A percentile compares a stretch with the other conserved stretches of the same genome.
Conservation (phyloP, 2,329 filamentous ascomycete genomes). For the Aspergillus sclerotialis region DNA sequence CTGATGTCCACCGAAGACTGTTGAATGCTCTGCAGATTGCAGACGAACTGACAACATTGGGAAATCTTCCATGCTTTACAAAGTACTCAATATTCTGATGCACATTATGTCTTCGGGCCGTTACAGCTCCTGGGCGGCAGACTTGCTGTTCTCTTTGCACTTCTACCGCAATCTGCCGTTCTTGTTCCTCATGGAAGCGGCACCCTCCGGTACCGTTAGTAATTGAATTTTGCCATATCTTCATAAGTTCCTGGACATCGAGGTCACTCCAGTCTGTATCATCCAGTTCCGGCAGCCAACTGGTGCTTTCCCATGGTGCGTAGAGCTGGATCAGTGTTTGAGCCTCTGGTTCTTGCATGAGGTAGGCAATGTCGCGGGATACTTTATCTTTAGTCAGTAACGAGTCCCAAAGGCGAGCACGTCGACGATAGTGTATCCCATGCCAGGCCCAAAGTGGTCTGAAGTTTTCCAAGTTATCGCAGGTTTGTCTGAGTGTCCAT, state of each 20-base stretch:
- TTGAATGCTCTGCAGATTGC: constrained; percentile 4
- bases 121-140: constrained; percentile 38
- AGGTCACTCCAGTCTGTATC: too few relatives aligned
- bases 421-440: constrained; percentile 45
- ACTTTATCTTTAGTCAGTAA: constrained; percentile 5
- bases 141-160: constrained; percentile 54
- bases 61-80: constrained; percentile 4
- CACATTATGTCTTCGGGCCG: constrained; percentile 27
- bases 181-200: constrained; percentile 59
- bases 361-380: constrained; percentile 39
- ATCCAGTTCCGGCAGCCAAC: too few relatives aligned
- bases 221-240: background rate
- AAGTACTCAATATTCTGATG: constrained; percentile 7
- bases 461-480: constrained; percentile 40
- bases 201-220: constrained; percentile 40
- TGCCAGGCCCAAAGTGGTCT: constrained; percentile 57
- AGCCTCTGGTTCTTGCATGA: constrained; percentile 51
- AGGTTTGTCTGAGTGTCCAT: constrained; percentile 56
- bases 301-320: constrained; percentile 4
- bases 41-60: background rate
- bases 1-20: constrained; percentile 5
- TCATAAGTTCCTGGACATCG: too few relatives aligned
- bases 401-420: constrained; percentile 29
- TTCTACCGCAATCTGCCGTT: constrained; percentile 55
- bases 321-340: constrained; percentile 41